Evolutionary conservation across 2,329 filamentous ascomycete species (phyloP), one percentile per base, ranked within the genome.

Genomic region (Domatiomyces globalis): DNA sequence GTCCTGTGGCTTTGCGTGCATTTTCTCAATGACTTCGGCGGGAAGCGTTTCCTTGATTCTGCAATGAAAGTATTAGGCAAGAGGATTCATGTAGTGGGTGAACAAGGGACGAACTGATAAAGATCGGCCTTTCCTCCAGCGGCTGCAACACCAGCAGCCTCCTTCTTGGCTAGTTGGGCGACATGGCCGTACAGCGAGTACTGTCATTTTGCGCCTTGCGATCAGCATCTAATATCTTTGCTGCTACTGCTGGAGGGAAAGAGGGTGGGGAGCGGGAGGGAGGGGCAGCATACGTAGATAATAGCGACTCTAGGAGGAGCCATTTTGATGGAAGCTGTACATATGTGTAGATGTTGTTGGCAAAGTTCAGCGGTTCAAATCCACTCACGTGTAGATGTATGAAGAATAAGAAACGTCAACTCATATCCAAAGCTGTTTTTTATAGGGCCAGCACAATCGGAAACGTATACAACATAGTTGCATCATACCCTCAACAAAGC

Each of bases 171-270:
- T 63, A 95, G 70, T 66, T 81, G 72, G 71, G 77, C 73, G 71
- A 95, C 84, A 73, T 95, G 89, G 71, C 92, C 90, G 73, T 92
- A 94, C 79, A 88, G 85, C 60, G 87, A 94, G 75, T 94, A 94
- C 86, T 92, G 56, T 33, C 51, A 12, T 36, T 29, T 48, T 42
- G 44, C 50, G 19, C 54, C 22, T 43, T 19, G n/a, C 20, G 6
- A 46, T 53, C 42, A 55, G 51, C 39, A 25, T n/a, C 5, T 20
- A 18, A 9, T 19, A 36, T 19, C n/a, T n/a, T 29, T n/a, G 18
- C 18, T 22, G 44, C 18, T 5, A 25, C 48, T 44, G 22, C 44
- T 63, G 58, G 63, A 61, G 60, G 62, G 61, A 56, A 47, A 48
- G 42, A 51, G 53, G 17, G 36, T 29, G 43, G 49, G 33, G 39